These are phyloP conservation scores for Pseudozyma tsukubaensis DNA, from an alignment of 1,284 basidiomycete genomes.

Conservation along the genomic window DNA sequence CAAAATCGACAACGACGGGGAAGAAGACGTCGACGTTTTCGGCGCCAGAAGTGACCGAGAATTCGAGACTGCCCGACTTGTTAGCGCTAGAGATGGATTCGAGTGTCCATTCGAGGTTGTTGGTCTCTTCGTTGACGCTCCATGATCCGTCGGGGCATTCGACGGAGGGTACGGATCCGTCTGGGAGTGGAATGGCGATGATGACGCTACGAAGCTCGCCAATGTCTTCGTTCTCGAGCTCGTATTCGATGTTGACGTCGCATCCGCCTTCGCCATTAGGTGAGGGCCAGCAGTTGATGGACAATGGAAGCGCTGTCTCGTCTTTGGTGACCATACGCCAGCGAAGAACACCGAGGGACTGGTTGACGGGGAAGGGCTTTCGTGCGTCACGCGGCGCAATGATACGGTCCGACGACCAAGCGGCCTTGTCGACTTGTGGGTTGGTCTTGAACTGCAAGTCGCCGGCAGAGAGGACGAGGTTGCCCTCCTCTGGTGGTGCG, in stretches of 20 bases:
- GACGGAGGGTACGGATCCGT: conserved; percentile 80
- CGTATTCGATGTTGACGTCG: conserved; percentile 96
- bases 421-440: conserved; percentile 90
- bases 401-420: conserved; percentile 75
- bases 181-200: conserved; percentile 90
- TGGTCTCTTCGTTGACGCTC: conserved; percentile 81
- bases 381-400: conserved; percentile 86
- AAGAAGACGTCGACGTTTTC: conserved; percentile 88
- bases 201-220: conserved; percentile 82
- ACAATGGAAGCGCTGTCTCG: conserved; percentile 88
- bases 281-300: conserved; percentile 96
- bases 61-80: conserved; percentile 76
- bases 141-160: conserved; percentile 82
- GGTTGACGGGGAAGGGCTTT: conserved; percentile 86
- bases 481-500: conserved; percentile 71
- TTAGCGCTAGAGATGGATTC: conserved; percentile 74
- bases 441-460: conserved; percentile 93
- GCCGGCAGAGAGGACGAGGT: conserved; percentile 75
- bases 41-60: conserved; percentile 78
- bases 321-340: conserved; percentile 93
- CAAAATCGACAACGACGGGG: conserved; percentile 87
- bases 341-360: conserved; percentile 80
- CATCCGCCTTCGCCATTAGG: conserved; percentile 80
- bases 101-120: conserved; percentile 86
- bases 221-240: conserved; percentile 78